Percentiles rank a stretch among this genome's conserved stretches.
Evolutionary conservation across 306 rosid species (phyloP).

Genomic region (Cotoneaster glaucophyllus): DNA sequence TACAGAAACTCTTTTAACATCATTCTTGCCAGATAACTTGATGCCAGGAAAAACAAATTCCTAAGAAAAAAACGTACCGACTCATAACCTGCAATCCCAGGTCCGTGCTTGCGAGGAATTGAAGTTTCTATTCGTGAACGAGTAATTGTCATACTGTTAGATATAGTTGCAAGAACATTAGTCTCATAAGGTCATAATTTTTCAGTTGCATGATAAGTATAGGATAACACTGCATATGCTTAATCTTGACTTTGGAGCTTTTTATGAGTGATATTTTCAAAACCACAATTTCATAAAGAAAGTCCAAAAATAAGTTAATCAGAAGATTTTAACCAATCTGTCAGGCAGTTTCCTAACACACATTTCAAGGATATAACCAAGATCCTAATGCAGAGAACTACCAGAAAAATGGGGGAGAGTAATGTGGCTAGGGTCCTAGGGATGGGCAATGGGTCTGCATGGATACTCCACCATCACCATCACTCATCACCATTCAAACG

Average conservation of each 20-base stretch:
- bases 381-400: background rate
- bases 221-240: background rate
- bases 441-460: background rate
- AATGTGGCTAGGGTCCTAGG: background rate
- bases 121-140: conserved; percentile 88
- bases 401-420: background rate
- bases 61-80: conserved; percentile 37
- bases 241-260: background rate
- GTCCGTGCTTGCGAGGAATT: conserved; percentile 98
- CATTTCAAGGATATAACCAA: background rate
- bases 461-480: background rate
- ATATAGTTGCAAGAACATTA: conserved; percentile 11
- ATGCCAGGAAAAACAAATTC: background rate
- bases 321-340: background rate
- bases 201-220: background rate
- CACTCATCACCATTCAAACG: background rate
- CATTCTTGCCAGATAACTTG: background rate
- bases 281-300: background rate
- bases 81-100: conserved; percentile 92
- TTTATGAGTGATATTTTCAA: background rate
- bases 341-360: background rate
- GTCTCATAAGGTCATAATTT: background rate
- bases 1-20: conserved; percentile 1
- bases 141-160: conserved; percentile 72
- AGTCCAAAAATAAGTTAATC: too few relatives aligned